These are phyloP conservation scores for Pleurotus eryngii DNA, from an alignment of 768 basidiomycete species.

Conservation along the genomic window DNA sequence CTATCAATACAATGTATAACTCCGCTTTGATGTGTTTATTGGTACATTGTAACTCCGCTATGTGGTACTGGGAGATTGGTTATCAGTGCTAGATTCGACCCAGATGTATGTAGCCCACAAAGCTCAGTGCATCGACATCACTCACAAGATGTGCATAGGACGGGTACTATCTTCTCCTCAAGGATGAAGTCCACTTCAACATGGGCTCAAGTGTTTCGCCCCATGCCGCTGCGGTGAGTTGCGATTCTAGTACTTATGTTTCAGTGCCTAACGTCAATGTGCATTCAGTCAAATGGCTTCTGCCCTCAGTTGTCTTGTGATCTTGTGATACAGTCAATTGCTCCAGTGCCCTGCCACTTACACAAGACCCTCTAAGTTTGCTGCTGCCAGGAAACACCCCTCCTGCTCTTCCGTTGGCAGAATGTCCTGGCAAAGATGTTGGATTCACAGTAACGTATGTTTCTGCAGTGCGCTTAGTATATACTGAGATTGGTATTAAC, in stretches of 20 bases:
- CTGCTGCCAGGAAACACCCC: not conserved
- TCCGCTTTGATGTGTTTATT: too few relatives aligned
- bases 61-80: slow-evolving; percentile 14
- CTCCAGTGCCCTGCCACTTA: not conserved
- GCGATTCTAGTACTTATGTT: not conserved
- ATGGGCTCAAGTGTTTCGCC: slow-evolving; percentile 28
- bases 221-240: slow-evolving; percentile 12
- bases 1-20: too few relatives aligned
- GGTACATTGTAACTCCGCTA: too few relatives aligned
- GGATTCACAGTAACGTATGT: slow-evolving; percentile 16
- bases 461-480: not conserved
- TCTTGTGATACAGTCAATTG: slow-evolving; percentile 11
- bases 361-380: slow-evolving; percentile 14
- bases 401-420: not conserved
- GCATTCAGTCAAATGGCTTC: slow-evolving; percentile 13
- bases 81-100: slow-evolving; percentile 20
- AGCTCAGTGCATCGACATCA: not conserved
- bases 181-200: slow-evolving; percentile 26
- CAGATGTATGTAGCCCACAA: slow-evolving; percentile 6
- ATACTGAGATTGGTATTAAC: too few relatives aligned
- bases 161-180: slow-evolving; percentile 27
- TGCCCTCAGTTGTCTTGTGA: slow-evolving; percentile 13
- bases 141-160: slow-evolving; percentile 10
- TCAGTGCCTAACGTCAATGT: too few relatives aligned
- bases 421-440: not conserved